Conservation (phyloP, 2,329 filamentous ascomycete genomes). For the Alternaria sp. region DNA sequence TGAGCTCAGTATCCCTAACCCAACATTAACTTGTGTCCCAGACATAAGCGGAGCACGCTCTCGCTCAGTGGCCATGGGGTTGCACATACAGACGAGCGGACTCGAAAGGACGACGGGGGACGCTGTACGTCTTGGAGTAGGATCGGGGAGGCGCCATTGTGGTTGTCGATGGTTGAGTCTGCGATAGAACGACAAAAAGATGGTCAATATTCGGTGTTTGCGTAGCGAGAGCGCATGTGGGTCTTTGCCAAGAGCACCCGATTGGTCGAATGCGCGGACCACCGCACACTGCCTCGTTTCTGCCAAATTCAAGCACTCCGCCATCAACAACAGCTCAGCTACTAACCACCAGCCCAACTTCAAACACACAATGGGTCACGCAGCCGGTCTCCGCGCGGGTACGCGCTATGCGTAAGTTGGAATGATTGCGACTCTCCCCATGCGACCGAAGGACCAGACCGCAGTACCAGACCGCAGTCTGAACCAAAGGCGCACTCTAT, state of each 20-base stretch:
- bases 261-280: no score
- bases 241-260: no score
- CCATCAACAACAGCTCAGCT: constrained; percentile 5
- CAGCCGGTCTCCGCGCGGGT: constrained; percentile 54
- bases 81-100: constrained; percentile 97
- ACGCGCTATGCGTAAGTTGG: constrained; percentile 50
- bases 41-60: constrained; percentile 99
- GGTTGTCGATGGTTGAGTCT: constrained; percentile 44
- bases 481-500: neutral
- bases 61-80: constrained; percentile 90
- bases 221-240: no score
- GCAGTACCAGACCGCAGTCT: neutral
- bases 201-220: no score
- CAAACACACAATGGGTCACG: constrained; percentile 60
- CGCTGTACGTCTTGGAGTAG: constrained; percentile 99
- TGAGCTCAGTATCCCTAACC: constrained; percentile 95
- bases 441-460: neutral
- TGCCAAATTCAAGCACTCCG: no score
- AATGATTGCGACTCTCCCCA: neutral
- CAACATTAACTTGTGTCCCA: constrained; percentile 72
- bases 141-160: constrained; percentile 62
- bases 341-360: constrained; percentile 29
- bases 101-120: constrained; percentile 98
- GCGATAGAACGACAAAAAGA: no score
- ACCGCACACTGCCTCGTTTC: no score